phyloP scores from a whole-genome alignment of 1,284 basidiomycete species.

The Pyrrhoderma lamaoense region DNA sequence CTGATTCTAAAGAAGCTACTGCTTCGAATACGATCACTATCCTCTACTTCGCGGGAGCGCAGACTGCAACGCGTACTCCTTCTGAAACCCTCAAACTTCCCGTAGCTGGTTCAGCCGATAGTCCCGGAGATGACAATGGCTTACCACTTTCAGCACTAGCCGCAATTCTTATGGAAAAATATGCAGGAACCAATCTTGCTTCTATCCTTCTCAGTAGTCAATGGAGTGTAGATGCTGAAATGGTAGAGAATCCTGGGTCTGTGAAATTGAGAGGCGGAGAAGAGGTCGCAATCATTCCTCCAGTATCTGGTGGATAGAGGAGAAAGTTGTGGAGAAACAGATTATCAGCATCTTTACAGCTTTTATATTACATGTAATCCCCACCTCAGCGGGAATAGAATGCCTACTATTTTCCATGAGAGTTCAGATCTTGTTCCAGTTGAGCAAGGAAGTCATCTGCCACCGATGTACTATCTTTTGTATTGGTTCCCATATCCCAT shows the following conservation, averaged over 20 bases:
- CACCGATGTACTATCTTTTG: conserved; percentile 26
- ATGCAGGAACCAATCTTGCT: conserved; percentile 44
- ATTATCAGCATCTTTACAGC: neutral
- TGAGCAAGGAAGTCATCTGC: conserved; percentile 61
- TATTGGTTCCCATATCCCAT: conserved; percentile 21
- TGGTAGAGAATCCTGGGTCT: conserved; percentile 55
- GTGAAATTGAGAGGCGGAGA: conserved; percentile 59
- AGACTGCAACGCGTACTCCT: conserved; percentile 54
- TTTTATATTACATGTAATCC: neutral
- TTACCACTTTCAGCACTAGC: conserved; percentile 50
- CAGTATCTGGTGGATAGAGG: conserved; percentile 67
- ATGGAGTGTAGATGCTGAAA: conserved; percentile 76
- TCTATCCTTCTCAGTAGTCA: conserved; percentile 50
- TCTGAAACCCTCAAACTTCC: conserved; percentile 43
- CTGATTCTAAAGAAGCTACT: too few relatives aligned
- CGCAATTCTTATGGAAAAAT: conserved; percentile 40
- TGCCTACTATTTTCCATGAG: conserved; percentile 3
- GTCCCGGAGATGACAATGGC: conserved; percentile 11
- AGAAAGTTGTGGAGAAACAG: neutral
- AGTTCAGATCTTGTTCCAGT: conserved; percentile 43
- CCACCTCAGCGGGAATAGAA: neutral
- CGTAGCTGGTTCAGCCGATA: conserved; percentile 15
- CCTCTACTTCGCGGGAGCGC: conserved; percentile 76
- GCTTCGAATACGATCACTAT: conserved; percentile 40
- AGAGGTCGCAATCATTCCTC: conserved; percentile 74